A percentile compares a stretch with the other conserved stretches of the same genome.
Evolutionary conservation across 768 basidiomycete species (phyloP).

Genomic region (Astraeus odoratus): DNA sequence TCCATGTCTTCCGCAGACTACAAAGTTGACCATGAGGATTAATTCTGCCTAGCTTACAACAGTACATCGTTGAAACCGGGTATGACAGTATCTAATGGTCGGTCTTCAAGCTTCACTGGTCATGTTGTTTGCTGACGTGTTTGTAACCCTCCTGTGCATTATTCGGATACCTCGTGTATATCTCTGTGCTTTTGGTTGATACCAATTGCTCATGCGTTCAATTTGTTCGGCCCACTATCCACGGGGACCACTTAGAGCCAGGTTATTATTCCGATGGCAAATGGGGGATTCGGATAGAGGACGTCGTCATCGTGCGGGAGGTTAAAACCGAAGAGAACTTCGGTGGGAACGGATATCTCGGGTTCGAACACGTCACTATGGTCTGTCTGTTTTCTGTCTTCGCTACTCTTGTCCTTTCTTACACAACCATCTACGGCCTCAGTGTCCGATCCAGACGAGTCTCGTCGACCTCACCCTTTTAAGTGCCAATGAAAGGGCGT

Average conservation of each 20-base stretch:
- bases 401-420: background rate
- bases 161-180: too few species aligned
- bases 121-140: too few species aligned
- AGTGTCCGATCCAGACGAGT: conserved; percentile 84
- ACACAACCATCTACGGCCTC: background rate
- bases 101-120: too few species aligned
- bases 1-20: too few species aligned
- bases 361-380: conserved; percentile 84
- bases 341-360: conserved; percentile 68
- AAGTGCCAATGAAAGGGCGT: conserved; percentile 58
- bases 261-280: conserved; percentile 88
- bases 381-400: conserved; percentile 36
- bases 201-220: too few species aligned
- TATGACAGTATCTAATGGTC: conserved; percentile 88
- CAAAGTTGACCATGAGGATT: conserved; percentile 3
- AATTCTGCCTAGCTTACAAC: conserved; percentile 47
- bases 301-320: conserved; percentile 70
- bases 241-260: conserved; percentile 47
- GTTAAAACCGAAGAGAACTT: conserved; percentile 72
- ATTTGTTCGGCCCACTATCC: background rate
- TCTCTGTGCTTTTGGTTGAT: background rate
- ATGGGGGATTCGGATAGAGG: conserved; percentile 93
- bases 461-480: conserved; percentile 64
- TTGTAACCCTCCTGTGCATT: too few species aligned
- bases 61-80: conserved; percentile 66